These are phyloP conservation scores for Myxozyma geophila DNA, from an alignment of 805 yeast species.

Conservation along the genomic window DNA sequence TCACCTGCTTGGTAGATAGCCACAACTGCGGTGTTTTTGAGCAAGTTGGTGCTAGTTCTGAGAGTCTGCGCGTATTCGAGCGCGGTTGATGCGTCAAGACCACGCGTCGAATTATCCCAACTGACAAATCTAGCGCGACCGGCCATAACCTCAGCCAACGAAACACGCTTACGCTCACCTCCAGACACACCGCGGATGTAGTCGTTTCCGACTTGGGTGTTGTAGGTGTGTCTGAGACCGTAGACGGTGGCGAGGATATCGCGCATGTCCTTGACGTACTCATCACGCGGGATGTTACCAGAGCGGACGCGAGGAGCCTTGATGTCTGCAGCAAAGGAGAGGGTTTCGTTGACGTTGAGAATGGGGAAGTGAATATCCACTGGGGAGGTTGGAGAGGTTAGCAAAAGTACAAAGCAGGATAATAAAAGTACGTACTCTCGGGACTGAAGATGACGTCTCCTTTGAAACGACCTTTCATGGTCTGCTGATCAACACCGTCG, in stretches of 20 bases:
- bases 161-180: constrained; percentile 62
- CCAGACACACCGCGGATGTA: constrained; percentile 63
- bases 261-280: constrained; percentile 74
- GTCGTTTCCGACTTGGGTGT: constrained; percentile 53
- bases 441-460: constrained; percentile 50
- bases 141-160: constrained; percentile 57
- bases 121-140: constrained; percentile 55
- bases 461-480: constrained; percentile 62
- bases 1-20: constrained; percentile 66
- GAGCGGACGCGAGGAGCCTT: constrained; percentile 65
- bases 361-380: constrained; percentile 64
- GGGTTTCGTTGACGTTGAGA: constrained; percentile 73
- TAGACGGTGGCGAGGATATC: constrained; percentile 63
- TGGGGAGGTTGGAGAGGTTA: not conserved
- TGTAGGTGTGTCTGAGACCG: constrained; percentile 49
- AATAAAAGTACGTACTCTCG: constrained; percentile 27
- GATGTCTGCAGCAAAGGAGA: constrained; percentile 69
- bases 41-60: constrained; percentile 56
- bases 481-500: constrained; percentile 63
- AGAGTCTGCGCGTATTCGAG: constrained; percentile 63
- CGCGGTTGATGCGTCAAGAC: constrained; percentile 73
- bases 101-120: constrained; percentile 76
- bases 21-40: constrained; percentile 58
- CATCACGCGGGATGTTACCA: constrained; percentile 52
- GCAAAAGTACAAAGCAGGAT: not conserved